Evolutionary conservation across 768 basidiomycete genomes (phyloP).

Genomic region (Pleurotus giganteus): DNA sequence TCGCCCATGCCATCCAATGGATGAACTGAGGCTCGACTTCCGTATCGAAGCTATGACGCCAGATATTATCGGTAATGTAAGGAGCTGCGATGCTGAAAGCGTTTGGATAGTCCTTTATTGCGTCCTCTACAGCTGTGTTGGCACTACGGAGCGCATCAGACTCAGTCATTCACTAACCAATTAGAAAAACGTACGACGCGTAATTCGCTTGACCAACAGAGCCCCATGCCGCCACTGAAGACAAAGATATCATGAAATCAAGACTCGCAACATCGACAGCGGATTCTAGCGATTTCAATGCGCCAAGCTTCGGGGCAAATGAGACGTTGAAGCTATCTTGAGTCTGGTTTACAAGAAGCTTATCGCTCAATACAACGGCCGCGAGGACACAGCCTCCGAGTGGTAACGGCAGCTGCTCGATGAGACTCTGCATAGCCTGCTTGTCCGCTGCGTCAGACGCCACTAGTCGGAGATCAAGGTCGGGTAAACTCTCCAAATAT

Average conservation of each 20-base stretch:
- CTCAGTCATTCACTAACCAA: background rate
- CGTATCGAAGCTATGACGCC: slow-evolving; percentile 6
- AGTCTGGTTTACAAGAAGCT: slow-evolving; percentile 27
- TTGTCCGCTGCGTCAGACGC: slow-evolving; percentile 27
- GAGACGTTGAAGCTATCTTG: slow-evolving; percentile 25
- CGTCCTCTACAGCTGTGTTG: slow-evolving; percentile 28
- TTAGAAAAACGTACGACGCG: slow-evolving; percentile 22
- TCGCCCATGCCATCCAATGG: slow-evolving; percentile 11
- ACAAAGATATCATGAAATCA: slow-evolving; percentile 35
- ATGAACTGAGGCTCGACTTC: slow-evolving; percentile 13
- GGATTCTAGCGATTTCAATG: slow-evolving; percentile 22
- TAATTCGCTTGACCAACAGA: slow-evolving; percentile 38
- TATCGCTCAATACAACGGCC: slow-evolving; percentile 28
- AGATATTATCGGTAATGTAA: slow-evolving; percentile 25
- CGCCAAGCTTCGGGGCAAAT: slow-evolving; percentile 26
- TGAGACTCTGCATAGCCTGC: slow-evolving; percentile 17
- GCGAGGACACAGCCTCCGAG: slow-evolving; percentile 32
- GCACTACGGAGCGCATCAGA: slow-evolving; percentile 29
- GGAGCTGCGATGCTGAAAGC: slow-evolving; percentile 32
- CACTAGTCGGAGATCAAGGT: slow-evolving; percentile 20
- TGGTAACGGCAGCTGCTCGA: slow-evolving; percentile 19
- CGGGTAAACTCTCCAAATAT: slow-evolving; percentile 21
- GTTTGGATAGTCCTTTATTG: slow-evolving; percentile 22
- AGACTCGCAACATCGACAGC: slow-evolving; percentile 23
- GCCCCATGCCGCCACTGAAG: slow-evolving; percentile 32